Evolutionary conservation across 139 green algal genomes (phyloP).

Genomic region (Microglena sp.): DNA sequence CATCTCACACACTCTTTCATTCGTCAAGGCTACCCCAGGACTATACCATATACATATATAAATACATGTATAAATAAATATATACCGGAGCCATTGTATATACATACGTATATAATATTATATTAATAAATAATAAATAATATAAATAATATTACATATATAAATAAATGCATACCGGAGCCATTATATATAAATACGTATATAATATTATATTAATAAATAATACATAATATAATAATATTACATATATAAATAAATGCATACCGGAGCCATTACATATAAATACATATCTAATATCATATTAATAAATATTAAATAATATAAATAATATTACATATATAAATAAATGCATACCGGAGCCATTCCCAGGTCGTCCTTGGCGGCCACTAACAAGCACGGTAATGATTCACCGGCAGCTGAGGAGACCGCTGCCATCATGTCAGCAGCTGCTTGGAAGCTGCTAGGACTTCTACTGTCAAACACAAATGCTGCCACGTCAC

Average conservation of each 20-base stretch:
- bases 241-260: not conserved
- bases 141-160: too few species aligned
- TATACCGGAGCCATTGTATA: not conserved
- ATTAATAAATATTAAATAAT: not conserved
- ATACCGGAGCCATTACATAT: not conserved
- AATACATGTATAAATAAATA: too few species aligned
- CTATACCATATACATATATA: too few species aligned
- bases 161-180: not conserved
- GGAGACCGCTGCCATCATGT: conserved; percentile 18
- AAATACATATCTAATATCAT: not conserved
- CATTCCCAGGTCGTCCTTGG: conserved; percentile 53
- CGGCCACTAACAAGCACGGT: conserved; percentile 48
- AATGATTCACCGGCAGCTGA: conserved; percentile 38
- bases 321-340: not conserved
- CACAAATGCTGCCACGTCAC: conserved; percentile 50
- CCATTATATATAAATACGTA: not conserved
- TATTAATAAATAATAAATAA: not conserved
- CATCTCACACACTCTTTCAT: too few species aligned
- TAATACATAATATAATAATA: not conserved
- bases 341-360: conserved; percentile 7
- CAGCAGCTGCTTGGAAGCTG: conserved; percentile 20
- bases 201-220: not conserved
- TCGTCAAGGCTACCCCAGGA: too few species aligned
- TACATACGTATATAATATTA: not conserved
- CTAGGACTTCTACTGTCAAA: conserved; percentile 43